Conservation (phyloP, 2,329 filamentous ascomycete genomes). For the Trichoderma hamatum region DNA sequence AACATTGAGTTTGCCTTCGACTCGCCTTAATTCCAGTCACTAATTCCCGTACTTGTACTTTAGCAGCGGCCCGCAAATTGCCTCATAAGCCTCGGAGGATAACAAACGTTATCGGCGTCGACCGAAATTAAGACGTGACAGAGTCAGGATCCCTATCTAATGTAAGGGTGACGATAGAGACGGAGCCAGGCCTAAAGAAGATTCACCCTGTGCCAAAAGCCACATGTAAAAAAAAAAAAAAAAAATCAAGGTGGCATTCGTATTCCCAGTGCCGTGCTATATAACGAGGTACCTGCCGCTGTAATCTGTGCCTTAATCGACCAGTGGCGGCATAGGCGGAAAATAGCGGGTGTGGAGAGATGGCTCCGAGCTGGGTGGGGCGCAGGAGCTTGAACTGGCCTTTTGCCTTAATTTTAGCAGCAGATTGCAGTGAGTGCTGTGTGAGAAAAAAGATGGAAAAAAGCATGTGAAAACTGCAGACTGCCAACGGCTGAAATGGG, state of each 20-base stretch:
- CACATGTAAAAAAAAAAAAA: not conserved
- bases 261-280: not conserved
- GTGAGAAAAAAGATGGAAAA: not conserved
- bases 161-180: constrained; percentile 15
- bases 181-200: not conserved
- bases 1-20: constrained; percentile 19
- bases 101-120: constrained; percentile 13
- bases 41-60: not conserved
- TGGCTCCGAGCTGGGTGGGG: constrained; percentile 18
- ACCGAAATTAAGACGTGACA: constrained; percentile 22
- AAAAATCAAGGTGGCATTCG: not conserved
- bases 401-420: not conserved
- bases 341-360: constrained; percentile 21
- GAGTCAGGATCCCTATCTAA: constrained; percentile 3
- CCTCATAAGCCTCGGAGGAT: constrained; percentile 20
- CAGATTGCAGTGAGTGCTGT: not conserved
- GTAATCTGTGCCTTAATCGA: not conserved
- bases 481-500: not conserved
- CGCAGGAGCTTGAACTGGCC: constrained; percentile 4
- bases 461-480: constrained; percentile 28
- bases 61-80: constrained; percentile 9
- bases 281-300: not conserved
- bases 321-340: constrained; percentile 18
- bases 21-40: not conserved
- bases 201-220: not conserved